These are phyloP conservation scores for Erysimum cheiri DNA, from an alignment of 441 rosid species.

Conservation along the genomic window DNA sequence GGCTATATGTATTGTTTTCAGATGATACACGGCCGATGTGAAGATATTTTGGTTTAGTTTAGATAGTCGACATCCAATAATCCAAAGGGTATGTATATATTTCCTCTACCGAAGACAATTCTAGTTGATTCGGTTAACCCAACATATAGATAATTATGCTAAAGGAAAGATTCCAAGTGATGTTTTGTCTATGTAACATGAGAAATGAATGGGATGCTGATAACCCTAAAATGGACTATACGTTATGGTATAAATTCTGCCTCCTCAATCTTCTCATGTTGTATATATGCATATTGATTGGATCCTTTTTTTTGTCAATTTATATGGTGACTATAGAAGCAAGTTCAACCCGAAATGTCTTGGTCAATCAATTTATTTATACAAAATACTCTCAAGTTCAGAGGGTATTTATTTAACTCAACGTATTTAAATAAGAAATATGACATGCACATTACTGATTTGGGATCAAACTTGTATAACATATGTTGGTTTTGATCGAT, in stretches of 20 bases:
- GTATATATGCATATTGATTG: constrained; percentile 7
- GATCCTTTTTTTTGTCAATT: not conserved
- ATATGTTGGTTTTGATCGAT: too few relatives aligned
- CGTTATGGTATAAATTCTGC: constrained; percentile 39
- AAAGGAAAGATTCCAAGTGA: constrained; percentile 30
- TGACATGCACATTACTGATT: too few relatives aligned
- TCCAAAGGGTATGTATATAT: constrained; percentile 18
- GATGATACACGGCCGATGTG: constrained; percentile 6
- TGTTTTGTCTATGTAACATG: constrained; percentile 27
- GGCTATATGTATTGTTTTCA: not conserved
- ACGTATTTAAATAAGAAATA: not conserved
- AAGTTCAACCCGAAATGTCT: not conserved
- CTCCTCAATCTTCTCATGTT: constrained; percentile 34
- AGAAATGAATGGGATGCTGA: constrained; percentile 35
- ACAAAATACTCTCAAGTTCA: constrained; percentile 12
- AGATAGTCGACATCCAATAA: constrained; percentile 14
- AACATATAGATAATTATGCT: constrained; percentile 11
- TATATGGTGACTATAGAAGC: constrained; percentile 3
- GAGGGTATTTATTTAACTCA: not conserved
- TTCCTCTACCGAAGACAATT: constrained; percentile 9
- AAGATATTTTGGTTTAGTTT: not conserved
- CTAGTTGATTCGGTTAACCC: constrained; percentile 19
- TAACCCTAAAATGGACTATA: constrained; percentile 36
- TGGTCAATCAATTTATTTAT: not conserved
- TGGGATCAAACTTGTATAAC: too few relatives aligned